phyloP scores from a whole-genome alignment of 306 rosid species.

The Malus asiatica region DNA sequence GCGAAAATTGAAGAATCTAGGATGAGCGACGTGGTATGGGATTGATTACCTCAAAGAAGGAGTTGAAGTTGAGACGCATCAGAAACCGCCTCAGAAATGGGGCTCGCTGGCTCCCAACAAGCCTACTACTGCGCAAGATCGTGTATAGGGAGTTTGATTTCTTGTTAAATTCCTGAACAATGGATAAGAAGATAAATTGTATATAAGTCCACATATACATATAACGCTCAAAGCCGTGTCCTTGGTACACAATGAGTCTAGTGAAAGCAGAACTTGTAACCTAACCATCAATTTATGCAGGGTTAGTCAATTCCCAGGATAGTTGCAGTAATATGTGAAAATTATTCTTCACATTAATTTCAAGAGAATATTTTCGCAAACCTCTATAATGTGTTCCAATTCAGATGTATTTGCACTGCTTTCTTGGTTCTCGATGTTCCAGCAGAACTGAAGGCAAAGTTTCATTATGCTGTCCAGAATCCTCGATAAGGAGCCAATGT shows the following conservation, averaged over 20 bases:
- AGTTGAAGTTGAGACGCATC: slow-evolving; percentile 78
- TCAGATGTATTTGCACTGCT: slow-evolving; percentile 63
- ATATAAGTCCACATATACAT: neutral
- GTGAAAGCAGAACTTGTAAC: neutral
- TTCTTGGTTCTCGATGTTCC: slow-evolving; percentile 88
- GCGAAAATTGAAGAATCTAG: neutral
- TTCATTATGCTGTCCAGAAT: slow-evolving; percentile 92
- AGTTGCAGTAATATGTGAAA: neutral
- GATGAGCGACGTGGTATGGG: neutral
- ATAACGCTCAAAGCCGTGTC: neutral
- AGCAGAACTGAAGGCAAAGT: slow-evolving; percentile 91
- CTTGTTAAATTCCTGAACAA: slow-evolving; percentile 83
- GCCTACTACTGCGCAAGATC: slow-evolving; percentile 92
- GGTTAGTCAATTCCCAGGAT: neutral
- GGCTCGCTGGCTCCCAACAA: slow-evolving; percentile 94
- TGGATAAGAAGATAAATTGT: neutral
- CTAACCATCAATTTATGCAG: neutral
- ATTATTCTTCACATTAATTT: neutral
- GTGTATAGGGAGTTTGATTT: slow-evolving; percentile 95
- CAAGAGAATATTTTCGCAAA: neutral
- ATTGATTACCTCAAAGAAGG: slow-evolving; percentile 74
- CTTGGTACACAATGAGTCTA: neutral
- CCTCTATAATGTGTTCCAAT: slow-evolving; percentile 89
- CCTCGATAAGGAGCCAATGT: slow-evolving; percentile 96
- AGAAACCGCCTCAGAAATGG: slow-evolving; percentile 91